Percentiles rank a stretch among this genome's conserved stretches.
These are phyloP conservation scores for Caloboletus firmus DNA, from an alignment of 1,284 basidiomycete species.

Conservation along the genomic window DNA sequence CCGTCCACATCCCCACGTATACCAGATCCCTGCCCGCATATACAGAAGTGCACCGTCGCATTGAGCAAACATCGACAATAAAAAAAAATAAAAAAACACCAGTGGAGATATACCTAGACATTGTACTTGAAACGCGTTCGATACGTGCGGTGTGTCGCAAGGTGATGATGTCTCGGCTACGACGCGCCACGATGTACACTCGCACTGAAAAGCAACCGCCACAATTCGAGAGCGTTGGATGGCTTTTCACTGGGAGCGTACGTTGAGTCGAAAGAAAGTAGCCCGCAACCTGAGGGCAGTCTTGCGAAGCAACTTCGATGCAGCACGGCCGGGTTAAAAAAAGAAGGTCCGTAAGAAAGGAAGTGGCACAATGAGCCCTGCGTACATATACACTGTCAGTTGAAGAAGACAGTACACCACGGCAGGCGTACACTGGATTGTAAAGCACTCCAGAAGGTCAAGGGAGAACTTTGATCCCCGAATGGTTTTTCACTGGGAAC, in stretches of 20 bases:
- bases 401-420: too few relatives aligned
- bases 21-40: background rate
- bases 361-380: too few relatives aligned
- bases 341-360: background rate
- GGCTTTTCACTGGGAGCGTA: slow-evolving; percentile 6
- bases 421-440: too few relatives aligned
- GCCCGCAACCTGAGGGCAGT: background rate
- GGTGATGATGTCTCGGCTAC: too few relatives aligned
- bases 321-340: background rate
- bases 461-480: too few relatives aligned
- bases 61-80: background rate
- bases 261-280: background rate
- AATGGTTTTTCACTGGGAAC: too few relatives aligned
- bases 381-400: too few relatives aligned
- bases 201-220: slow-evolving; percentile 7
- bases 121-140: too few relatives aligned
- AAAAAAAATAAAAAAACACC: background rate
- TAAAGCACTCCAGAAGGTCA: too few relatives aligned
- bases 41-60: background rate
- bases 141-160: too few relatives aligned
- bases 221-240: background rate
- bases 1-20: background rate
- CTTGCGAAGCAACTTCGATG: background rate
- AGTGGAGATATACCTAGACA: too few relatives aligned
- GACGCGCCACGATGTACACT: too few relatives aligned